phyloP scores from a whole-genome alignment of 2,329 filamentous ascomycete species.

The Samsoniella hepiali region DNA sequence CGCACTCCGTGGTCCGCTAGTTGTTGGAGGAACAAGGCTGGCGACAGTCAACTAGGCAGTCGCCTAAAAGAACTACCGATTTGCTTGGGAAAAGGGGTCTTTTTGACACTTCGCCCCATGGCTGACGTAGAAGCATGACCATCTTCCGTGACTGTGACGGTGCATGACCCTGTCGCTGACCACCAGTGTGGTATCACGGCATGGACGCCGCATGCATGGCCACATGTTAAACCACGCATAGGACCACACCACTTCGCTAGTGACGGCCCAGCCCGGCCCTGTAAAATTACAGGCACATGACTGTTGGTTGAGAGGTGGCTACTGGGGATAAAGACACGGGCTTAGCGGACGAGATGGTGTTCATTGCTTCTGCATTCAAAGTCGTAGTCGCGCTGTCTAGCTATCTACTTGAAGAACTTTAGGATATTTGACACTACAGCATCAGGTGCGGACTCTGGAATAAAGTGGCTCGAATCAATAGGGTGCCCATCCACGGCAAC shows the following conservation, averaged over 20 bases:
- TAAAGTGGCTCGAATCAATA: conserved; percentile 41
- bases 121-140: neutral
- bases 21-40: neutral
- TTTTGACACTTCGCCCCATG: neutral
- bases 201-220: neutral
- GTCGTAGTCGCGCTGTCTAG: neutral
- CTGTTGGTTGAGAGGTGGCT: neutral
- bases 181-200: neutral
- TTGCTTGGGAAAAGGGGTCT: neutral
- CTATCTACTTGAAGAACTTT: conserved; percentile 3
- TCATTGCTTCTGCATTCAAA: neutral
- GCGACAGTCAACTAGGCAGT: neutral
- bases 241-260: neutral
- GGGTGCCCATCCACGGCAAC: conserved; percentile 33
- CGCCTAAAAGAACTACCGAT: neutral
- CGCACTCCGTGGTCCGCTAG: neutral
- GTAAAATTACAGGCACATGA: neutral
- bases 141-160: neutral
- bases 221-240: too few species aligned
- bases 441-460: conserved; percentile 45
- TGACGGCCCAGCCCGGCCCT: neutral
- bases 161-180: neutral
- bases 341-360: neutral
- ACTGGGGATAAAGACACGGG: neutral
- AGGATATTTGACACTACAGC: conserved; percentile 8